A percentile compares a stretch with the other conserved stretches of the same genome.
These are phyloP conservation scores for Cryphonectria carpinicola DNA, from an alignment of 2,329 filamentous ascomycete species.

Conservation along the genomic window DNA sequence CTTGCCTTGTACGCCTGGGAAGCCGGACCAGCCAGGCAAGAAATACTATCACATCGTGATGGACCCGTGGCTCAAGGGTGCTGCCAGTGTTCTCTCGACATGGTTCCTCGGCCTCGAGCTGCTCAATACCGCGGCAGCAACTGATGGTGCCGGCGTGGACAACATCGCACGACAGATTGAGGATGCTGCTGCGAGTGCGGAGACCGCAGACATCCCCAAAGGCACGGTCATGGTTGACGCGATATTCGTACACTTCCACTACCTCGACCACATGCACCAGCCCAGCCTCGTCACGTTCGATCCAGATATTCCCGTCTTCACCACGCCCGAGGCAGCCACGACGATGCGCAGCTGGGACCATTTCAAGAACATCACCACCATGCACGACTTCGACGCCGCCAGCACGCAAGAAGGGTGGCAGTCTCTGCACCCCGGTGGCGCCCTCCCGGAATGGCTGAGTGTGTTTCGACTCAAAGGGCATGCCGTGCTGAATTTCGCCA, in stretches of 20 bases:
- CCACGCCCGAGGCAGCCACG: slow-evolving; percentile 16
- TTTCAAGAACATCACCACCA: slow-evolving; percentile 25
- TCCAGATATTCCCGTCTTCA: slow-evolving; percentile 28
- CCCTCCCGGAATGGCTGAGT: slow-evolving; percentile 28
- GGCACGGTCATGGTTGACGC: slow-evolving; percentile 20
- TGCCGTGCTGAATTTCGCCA: slow-evolving; percentile 10
- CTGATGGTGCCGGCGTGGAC: slow-evolving; percentile 28
- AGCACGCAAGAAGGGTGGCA: slow-evolving; percentile 14
- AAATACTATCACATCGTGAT: slow-evolving; percentile 19
- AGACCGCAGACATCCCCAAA: too few species aligned
- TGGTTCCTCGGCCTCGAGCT: slow-evolving; percentile 25
- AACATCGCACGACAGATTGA: slow-evolving; percentile 28
- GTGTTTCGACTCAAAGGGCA: slow-evolving; percentile 20
- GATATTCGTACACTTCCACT: slow-evolving; percentile 25
- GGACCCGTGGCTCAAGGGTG: slow-evolving; percentile 20
- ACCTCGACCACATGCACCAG: slow-evolving; percentile 27
- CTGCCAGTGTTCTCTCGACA: slow-evolving; percentile 4
- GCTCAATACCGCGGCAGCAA: slow-evolving; percentile 11
- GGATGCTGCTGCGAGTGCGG: slow-evolving; percentile 11
- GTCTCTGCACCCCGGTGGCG: slow-evolving; percentile 21
- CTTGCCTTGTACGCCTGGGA: background rate
- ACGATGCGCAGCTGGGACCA: slow-evolving; percentile 23
- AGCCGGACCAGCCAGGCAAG: background rate
- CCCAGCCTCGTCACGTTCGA: slow-evolving; percentile 27
- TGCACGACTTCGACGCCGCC: slow-evolving; percentile 1